These are phyloP conservation scores for Aspergillus ostianus DNA, from an alignment of 495 filamentous ascomycete genomes.

Conservation along the genomic window DNA sequence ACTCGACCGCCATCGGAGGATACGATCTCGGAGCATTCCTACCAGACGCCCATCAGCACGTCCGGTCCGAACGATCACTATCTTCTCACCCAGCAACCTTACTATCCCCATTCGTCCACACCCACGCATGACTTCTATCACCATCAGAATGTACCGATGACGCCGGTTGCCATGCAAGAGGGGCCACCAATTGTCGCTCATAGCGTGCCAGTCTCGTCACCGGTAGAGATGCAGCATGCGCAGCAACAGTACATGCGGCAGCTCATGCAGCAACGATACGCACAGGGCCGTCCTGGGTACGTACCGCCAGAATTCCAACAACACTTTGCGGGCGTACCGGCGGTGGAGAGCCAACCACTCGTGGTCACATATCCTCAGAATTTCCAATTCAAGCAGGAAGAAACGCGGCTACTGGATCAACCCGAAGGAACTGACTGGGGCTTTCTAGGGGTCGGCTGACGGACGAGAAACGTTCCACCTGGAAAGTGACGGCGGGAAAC, in stretches of 20 bases:
- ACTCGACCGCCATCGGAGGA: slow-evolving; percentile 45
- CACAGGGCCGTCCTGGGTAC: slow-evolving; percentile 34
- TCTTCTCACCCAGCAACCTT: slow-evolving; percentile 40
- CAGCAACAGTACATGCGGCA: slow-evolving; percentile 41
- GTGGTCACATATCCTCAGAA: slow-evolving; percentile 40
- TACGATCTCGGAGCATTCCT: slow-evolving; percentile 40
- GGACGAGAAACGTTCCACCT: background rate
- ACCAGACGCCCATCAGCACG: slow-evolving; percentile 21
- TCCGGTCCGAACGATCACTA: slow-evolving; percentile 39
- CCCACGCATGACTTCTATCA: slow-evolving; percentile 42
- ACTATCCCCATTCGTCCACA: slow-evolving; percentile 36
- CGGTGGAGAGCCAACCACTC: slow-evolving; percentile 35
- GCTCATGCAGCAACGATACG: slow-evolving; percentile 40
- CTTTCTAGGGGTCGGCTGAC: slow-evolving; percentile 47
- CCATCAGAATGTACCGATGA: slow-evolving; percentile 34
- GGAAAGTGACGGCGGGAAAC: background rate
- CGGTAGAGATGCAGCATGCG: slow-evolving; percentile 34
- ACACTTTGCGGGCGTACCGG: slow-evolving; percentile 29
- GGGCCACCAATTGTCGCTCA: slow-evolving; percentile 32
- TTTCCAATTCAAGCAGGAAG: slow-evolving; percentile 40
- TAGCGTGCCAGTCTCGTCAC: slow-evolving; percentile 31
- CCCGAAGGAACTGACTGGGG: slow-evolving; percentile 48
- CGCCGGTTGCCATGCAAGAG: slow-evolving; percentile 32
- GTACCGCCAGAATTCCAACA: slow-evolving; percentile 39
- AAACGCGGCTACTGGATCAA: slow-evolving; percentile 40